These are phyloP conservation scores for Panaeolus papilionaceus DNA, from an alignment of 768 basidiomycete genomes.

Conservation along the genomic window DNA sequence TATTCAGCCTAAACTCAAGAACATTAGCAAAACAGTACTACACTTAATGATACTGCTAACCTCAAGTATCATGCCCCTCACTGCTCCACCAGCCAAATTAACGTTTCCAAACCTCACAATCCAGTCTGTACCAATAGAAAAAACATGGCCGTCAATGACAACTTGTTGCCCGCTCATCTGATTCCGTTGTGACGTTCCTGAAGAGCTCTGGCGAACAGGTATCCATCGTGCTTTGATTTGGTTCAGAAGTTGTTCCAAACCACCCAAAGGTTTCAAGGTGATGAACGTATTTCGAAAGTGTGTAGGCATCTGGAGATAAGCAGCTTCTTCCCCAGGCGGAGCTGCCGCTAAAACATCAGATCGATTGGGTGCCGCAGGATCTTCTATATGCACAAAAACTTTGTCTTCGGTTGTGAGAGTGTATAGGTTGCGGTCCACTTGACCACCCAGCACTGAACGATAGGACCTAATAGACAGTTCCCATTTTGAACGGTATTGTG, in stretches of 20 bases:
- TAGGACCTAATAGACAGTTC: constrained; percentile 73
- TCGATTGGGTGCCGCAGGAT: constrained; percentile 72
- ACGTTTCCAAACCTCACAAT: constrained; percentile 83
- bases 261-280: constrained; percentile 75
- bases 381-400: constrained; percentile 81
- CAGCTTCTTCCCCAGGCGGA: constrained; percentile 47
- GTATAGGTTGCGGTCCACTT: constrained; percentile 73
- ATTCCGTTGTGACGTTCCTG: constrained; percentile 23
- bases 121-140: constrained; percentile 82
- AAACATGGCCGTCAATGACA: constrained; percentile 76
- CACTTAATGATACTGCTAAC: constrained; percentile 40
- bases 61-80: constrained; percentile 88
- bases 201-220: constrained; percentile 59
- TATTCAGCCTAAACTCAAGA: constrained; percentile 72
- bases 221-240: constrained; percentile 82
- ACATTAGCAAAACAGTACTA: constrained; percentile 15
- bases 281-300: constrained; percentile 83
- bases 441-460: constrained; percentile 71
- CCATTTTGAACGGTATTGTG: constrained; percentile 68
- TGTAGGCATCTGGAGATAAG: constrained; percentile 53
- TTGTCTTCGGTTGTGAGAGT: constrained; percentile 82
- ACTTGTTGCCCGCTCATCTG: constrained; percentile 65
- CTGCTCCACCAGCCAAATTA: constrained; percentile 71
- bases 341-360: constrained; percentile 61
- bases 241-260: constrained; percentile 74